Evolutionary conservation across 495 filamentous ascomycete genomes (phyloP).

Genomic region (Pyrenopolyporus hunteri): DNA sequence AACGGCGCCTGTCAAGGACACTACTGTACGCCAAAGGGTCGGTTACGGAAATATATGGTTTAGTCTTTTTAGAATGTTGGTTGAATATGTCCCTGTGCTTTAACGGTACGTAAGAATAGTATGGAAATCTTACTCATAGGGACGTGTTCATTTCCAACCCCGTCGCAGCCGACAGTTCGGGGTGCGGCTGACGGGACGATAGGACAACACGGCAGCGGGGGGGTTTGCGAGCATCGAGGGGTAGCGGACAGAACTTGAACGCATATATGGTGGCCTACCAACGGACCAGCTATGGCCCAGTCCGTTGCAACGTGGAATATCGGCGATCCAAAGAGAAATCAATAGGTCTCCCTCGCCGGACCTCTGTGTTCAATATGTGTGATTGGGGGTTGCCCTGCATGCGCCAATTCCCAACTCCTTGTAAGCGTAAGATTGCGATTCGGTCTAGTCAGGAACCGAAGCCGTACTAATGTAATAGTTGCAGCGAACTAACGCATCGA

Average conservation of each 20-base stretch:
- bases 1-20: not conserved
- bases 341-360: not conserved
- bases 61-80: slow-evolving; percentile 1
- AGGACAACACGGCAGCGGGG: too few species aligned
- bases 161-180: too few species aligned
- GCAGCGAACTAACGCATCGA: slow-evolving; percentile 27
- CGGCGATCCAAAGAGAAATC: not conserved
- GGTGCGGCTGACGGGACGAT: not conserved
- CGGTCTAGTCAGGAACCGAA: slow-evolving; percentile 36
- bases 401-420: slow-evolving; percentile 21
- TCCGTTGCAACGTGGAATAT: not conserved
- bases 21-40: not conserved
- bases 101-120: too few species aligned
- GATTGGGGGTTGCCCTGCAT: slow-evolving; percentile 16
- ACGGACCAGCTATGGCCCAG: not conserved
- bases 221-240: not conserved
- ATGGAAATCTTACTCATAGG: too few species aligned
- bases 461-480: slow-evolving; percentile 33
- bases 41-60: too few species aligned
- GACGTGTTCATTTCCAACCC: too few species aligned
- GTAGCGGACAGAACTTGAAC: not conserved
- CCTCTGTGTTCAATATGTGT: slow-evolving; percentile 15
- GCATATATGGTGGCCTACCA: too few species aligned
- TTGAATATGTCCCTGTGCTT: not conserved
- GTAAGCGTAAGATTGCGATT: slow-evolving; percentile 35